Conservation (phyloP, 331 rosid species). For the Cydonia oblonga region DNA sequence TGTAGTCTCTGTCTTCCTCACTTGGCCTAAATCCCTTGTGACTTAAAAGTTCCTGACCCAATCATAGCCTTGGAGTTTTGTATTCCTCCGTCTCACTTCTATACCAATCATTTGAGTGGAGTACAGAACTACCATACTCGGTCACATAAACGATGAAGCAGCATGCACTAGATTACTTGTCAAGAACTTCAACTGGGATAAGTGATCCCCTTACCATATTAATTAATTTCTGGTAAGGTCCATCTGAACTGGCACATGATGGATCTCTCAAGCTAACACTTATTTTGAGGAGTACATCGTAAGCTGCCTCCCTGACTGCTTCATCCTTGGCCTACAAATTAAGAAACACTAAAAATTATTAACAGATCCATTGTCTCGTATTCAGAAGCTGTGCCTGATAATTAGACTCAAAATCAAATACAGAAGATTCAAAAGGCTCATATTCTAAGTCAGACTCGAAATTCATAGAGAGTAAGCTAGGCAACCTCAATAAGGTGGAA, state of each 20-base stretch:
- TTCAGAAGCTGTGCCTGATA: not conserved
- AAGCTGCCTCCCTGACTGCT: conserved; percentile 69
- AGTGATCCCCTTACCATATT: conserved; percentile 55
- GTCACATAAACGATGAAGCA: not conserved
- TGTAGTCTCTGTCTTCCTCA: too few species aligned
- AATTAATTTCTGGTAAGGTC: conserved; percentile 56
- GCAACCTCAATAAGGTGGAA: not conserved
- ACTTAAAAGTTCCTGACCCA: not conserved
- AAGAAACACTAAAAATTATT: conserved; percentile 14
- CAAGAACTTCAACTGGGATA: conserved; percentile 4
- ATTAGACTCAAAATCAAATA: not conserved
- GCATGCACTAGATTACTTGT: not conserved
- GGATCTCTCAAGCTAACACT: conserved; percentile 56
- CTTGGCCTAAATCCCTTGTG: not conserved
- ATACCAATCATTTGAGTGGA: not conserved
- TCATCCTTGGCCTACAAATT: conserved; percentile 59
- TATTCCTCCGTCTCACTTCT: not conserved
- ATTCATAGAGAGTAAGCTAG: not conserved
- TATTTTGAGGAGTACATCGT: conserved; percentile 52
- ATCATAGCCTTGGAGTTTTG: not conserved
- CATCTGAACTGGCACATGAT: conserved; percentile 28
- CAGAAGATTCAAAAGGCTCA: not conserved
- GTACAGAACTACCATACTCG: not conserved
- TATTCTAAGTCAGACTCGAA: not conserved
- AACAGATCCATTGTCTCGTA: conserved; percentile 1